These are phyloP conservation scores for Zalaria obscura DNA, from an alignment of 2,329 filamentous ascomycete genomes.

Conservation along the genomic window DNA sequence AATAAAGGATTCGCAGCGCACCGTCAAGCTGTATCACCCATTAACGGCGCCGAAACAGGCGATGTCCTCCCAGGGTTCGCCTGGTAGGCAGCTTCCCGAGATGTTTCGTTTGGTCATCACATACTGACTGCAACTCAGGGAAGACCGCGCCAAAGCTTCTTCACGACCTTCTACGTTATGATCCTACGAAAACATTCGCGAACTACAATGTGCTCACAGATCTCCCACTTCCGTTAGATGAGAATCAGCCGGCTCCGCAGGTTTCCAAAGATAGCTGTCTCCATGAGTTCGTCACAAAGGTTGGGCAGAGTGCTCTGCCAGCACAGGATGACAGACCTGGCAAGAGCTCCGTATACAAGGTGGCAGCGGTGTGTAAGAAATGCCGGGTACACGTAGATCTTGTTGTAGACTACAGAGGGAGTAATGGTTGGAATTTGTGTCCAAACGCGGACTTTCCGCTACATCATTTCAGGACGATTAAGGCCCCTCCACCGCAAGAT, in stretches of 20 bases:
- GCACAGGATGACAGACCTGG: conserved; percentile 25
- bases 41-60: neutral
- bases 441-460: conserved; percentile 37
- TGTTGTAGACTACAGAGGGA: conserved; percentile 34
- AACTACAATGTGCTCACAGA: conserved; percentile 42
- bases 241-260: conserved; percentile 17
- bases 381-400: conserved; percentile 51
- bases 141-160: conserved; percentile 37
- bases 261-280: conserved; percentile 35
- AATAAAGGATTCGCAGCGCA: neutral
- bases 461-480: conserved; percentile 39
- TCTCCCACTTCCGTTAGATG: conserved; percentile 38
- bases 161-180: conserved; percentile 37
- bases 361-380: conserved; percentile 45
- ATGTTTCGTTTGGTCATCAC: neutral
- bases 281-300: conserved; percentile 45
- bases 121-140: conserved; percentile 14
- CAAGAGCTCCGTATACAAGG: conserved; percentile 33
- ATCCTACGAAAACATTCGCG: conserved; percentile 22
- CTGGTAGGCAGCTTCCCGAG: conserved; percentile 2
- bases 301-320: conserved; percentile 37
- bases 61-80: conserved; percentile 5
- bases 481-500: conserved; percentile 8
- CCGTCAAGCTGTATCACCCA: neutral
- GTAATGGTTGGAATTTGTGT: conserved; percentile 23